Evolutionary conservation across 106 monocot species (phyloP).

Genomic region (Dioscorea dumetorum): DNA sequence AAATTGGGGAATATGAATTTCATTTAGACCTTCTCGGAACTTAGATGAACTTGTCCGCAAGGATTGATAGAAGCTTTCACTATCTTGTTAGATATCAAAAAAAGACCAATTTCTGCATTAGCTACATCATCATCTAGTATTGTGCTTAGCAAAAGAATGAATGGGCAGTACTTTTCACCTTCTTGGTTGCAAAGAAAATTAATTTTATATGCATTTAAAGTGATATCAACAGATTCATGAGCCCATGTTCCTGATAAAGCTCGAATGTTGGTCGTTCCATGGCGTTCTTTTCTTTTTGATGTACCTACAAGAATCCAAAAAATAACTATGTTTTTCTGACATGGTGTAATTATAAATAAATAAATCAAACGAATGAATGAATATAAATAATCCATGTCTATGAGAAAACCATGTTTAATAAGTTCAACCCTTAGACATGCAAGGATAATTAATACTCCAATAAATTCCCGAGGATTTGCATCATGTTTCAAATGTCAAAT

Average conservation of each 20-base stretch:
- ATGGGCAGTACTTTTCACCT: conserved; percentile 17
- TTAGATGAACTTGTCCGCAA: conserved; percentile 11
- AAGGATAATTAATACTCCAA: no score
- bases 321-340: neutral
- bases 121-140: conserved; percentile 27
- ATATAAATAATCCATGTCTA: neutral
- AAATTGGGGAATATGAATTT: neutral
- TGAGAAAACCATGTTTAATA: neutral
- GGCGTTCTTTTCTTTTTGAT: conserved; percentile 37
- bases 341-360: neutral
- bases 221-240: conserved; percentile 14
- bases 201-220: conserved; percentile 28
- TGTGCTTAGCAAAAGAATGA: conserved; percentile 24
- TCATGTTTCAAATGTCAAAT: no score
- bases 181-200: conserved; percentile 19
- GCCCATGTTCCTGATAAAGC: conserved; percentile 40
- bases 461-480: no score
- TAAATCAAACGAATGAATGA: neutral
- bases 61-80: conserved; percentile 26
- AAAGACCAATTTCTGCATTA: conserved; percentile 19
- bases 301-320: conserved; percentile 22
- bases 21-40: conserved; percentile 19
- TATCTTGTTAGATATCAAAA: conserved; percentile 15
- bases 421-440: no score
- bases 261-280: conserved; percentile 12